A percentile compares a stretch with the other conserved stretches of the same genome.
Evolutionary conservation across 179 eudicot species (phyloP).

Genomic region (Corrigiola litoralis): DNA sequence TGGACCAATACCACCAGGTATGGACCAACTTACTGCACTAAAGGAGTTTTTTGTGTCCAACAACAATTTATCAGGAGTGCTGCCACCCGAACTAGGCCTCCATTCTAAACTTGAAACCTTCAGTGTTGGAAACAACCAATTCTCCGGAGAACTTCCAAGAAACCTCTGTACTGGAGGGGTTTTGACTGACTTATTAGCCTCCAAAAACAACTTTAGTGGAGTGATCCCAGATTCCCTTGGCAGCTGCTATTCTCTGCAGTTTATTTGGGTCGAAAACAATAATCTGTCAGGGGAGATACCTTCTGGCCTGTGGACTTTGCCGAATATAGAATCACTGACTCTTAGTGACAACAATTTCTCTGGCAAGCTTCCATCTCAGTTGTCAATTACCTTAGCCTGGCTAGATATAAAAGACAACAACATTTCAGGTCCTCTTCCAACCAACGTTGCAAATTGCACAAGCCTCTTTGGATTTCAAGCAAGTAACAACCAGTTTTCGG

Average conservation of each 20-base stretch:
- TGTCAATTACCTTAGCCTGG: slow-evolving; percentile 42
- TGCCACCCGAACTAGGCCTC: too few relatives aligned
- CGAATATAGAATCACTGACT: slow-evolving; percentile 27
- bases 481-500: slow-evolving; percentile 56
- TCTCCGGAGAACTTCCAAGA: too few relatives aligned
- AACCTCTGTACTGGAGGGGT: too few relatives aligned
- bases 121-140: too few relatives aligned
- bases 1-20: slow-evolving; percentile 33
- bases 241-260: too few relatives aligned
- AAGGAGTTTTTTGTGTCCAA: slow-evolving; percentile 29
- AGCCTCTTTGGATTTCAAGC: slow-evolving; percentile 45
- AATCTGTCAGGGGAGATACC: slow-evolving; percentile 68
- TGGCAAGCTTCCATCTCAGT: slow-evolving; percentile 48
- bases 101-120: too few relatives aligned
- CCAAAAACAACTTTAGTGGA: too few relatives aligned
- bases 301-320: slow-evolving; percentile 49
- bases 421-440: slow-evolving; percentile 62
- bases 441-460: slow-evolving; percentile 39
- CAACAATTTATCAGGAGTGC: too few relatives aligned
- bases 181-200: too few relatives aligned
- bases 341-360: slow-evolving; percentile 52
- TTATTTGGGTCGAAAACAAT: too few relatives aligned
- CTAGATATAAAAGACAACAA: slow-evolving; percentile 56
- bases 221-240: too few relatives aligned
- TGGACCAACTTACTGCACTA: slow-evolving; percentile 14